Evolutionary conservation across 2,329 filamentous ascomycete species (phyloP).

Genomic region (Mycosphaerella sp.): DNA sequence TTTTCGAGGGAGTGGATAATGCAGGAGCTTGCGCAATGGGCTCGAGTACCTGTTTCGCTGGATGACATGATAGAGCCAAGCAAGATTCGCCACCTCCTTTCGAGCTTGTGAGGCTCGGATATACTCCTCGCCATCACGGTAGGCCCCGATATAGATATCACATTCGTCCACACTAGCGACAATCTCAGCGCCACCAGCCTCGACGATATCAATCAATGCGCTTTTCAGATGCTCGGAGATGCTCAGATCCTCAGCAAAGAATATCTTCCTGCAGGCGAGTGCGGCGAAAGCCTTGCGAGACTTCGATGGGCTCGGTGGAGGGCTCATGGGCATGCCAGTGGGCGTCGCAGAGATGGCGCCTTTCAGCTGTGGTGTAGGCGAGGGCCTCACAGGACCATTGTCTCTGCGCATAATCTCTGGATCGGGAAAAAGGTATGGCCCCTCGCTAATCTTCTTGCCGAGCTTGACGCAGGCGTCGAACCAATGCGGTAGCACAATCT

Average conservation of each 20-base stretch:
- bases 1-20: conserved; percentile 75
- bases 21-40: conserved; percentile 72
- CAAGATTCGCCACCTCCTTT: conserved; percentile 84
- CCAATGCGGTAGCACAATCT: conserved; percentile 92
- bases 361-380: conserved; percentile 47
- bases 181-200: conserved; percentile 63
- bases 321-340: conserved; percentile 39
- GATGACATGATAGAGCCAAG: conserved; percentile 91
- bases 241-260: conserved; percentile 68
- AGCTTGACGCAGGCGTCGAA: conserved; percentile 96
- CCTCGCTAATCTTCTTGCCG: conserved; percentile 82
- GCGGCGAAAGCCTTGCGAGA: conserved; percentile 56
- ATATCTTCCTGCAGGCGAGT: conserved; percentile 70
- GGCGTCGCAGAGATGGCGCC: conserved; percentile 56
- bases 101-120: conserved; percentile 65
- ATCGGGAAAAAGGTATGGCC: conserved; percentile 77
- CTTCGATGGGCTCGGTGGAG: conserved; percentile 36
- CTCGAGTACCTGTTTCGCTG: conserved; percentile 84
- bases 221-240: conserved; percentile 60
- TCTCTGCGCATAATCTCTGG: conserved; percentile 64
- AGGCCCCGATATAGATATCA: conserved; percentile 82
- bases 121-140: conserved; percentile 75
- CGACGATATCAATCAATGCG: conserved; percentile 66
- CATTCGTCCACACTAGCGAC: conserved; percentile 61
- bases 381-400: conserved; percentile 16